phyloP scores from a whole-genome alignment of 805 yeast species.

The Blastobotrys mokoenaii region DNA sequence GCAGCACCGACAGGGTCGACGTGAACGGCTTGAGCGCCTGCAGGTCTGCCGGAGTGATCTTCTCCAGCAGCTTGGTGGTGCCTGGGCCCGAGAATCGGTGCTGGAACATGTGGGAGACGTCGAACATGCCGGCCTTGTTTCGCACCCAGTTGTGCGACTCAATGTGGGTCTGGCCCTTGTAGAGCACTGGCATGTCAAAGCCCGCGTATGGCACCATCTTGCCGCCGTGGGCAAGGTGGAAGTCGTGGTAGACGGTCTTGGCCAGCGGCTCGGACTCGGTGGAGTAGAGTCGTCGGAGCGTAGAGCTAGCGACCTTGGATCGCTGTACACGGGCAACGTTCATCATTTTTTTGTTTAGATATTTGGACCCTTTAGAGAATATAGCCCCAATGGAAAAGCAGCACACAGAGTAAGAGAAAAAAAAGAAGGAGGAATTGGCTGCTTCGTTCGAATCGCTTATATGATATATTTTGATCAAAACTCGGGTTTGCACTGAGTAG shows the following conservation, averaged over 20 bases:
- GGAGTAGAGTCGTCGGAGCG: constrained; percentile 4
- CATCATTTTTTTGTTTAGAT: background rate
- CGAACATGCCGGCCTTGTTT: constrained; percentile 79
- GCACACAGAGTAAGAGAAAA: background rate
- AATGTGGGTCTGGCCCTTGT: constrained; percentile 75
- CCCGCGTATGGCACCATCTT: constrained; percentile 96
- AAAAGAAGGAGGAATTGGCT: background rate
- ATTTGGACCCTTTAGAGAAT: background rate
- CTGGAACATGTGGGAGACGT: constrained; percentile 96
- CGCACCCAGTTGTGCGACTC: constrained; percentile 96
- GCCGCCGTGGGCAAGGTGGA: constrained; percentile 72
- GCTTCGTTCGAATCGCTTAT: no score
- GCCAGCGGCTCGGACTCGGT: constrained; percentile 12
- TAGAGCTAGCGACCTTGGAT: background rate
- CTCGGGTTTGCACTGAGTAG: no score
- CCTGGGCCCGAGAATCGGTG: constrained; percentile 67
- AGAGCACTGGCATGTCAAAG: constrained; percentile 89
- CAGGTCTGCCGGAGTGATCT: constrained; percentile 83
- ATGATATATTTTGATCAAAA: no score
- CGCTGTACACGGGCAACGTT: background rate
- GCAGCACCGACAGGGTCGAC: constrained; percentile 69
- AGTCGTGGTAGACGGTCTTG: constrained; percentile 73
- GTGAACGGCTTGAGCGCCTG: constrained; percentile 43
- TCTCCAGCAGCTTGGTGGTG: constrained; percentile 60
- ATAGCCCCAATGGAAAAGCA: background rate